Evolutionary conservation across 495 filamentous ascomycete genomes (phyloP), one percentile per base, ranked within the genome.

Genomic region (Podospora anserina): DNA sequence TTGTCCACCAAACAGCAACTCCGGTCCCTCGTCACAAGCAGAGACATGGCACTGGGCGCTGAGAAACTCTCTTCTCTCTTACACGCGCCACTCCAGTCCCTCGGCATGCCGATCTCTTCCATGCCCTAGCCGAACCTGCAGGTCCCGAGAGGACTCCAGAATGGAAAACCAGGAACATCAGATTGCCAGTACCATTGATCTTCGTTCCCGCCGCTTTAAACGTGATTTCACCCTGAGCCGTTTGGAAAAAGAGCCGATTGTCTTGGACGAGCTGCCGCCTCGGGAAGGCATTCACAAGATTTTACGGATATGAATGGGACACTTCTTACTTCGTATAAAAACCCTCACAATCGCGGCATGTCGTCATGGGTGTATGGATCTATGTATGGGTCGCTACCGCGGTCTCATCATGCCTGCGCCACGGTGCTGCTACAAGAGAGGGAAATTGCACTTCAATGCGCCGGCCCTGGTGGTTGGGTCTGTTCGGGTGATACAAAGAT

Each of bases 361-460:
- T n/a, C 53, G 19, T 20, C 18, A 54, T 34, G 16, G 20, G 27
- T 32, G 30, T 32, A 19, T 5, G 18, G 23, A 23, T 23, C 1
- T 32, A 32, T 32, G 30, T 32, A 57, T 55, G 18, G 54, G 49
- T 32, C 26, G 53, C 16, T 54, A 65, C 32, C 26, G 32, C 27
- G 34, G 13, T 15, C 55, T 54, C 30, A 7, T 44, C 30, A 44
- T 58, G 55, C 55, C 18, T 58, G 55, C 18, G 55, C 55, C 55
- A 58, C 55, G 55, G 6, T 58, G 39, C 27, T 56, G 63, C 53
- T 58, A 34, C 18, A 59, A 44, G 53, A 32, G 54, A 30, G 6
- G 20, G 64, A 66, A 20, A 66, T 66, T 60, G 64, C 64, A 39
- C 64, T 66, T 49, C 64, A 66, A 66, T 66, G 55, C 64, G 30